A percentile compares a stretch with the other conserved stretches of the same genome.
Conservation (phyloP, 495 filamentous ascomycete genomes). For the Podospora pseudoanserina region DNA sequence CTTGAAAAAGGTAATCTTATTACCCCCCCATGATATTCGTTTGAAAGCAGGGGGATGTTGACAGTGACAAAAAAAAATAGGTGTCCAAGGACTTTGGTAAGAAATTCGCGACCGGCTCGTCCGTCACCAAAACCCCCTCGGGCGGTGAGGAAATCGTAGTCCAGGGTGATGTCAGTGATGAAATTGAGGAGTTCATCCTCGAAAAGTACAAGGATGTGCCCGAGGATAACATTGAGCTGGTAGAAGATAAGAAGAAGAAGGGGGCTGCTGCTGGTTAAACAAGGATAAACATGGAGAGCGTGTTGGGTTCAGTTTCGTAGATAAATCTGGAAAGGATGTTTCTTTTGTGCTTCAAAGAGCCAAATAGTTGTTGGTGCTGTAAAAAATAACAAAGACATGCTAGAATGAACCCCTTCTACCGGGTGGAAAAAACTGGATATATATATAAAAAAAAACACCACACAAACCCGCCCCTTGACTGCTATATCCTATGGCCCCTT, state of each 20-base stretch:
- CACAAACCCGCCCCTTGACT: background rate
- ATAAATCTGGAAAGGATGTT: background rate
- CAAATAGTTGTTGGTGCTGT: background rate
- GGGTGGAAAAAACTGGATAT: background rate
- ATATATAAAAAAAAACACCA: background rate
- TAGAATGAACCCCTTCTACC: background rate
- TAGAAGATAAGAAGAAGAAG: slow-evolving; percentile 89
- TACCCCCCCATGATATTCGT: background rate
- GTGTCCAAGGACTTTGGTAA: slow-evolving; percentile 80
- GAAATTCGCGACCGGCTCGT: slow-evolving; percentile 91
- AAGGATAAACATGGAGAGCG: background rate
- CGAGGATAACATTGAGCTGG: slow-evolving; percentile 87
- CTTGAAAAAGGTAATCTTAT: slow-evolving; percentile 68
- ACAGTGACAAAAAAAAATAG: slow-evolving; percentile 33
- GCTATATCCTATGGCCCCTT: background rate
- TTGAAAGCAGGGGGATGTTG: background rate
- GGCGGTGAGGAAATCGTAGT: slow-evolving; percentile 96
- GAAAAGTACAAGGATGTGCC: slow-evolving; percentile 83
- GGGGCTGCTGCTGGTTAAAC: slow-evolving; percentile 25
- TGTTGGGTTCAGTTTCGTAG: background rate
- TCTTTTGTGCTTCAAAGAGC: background rate
- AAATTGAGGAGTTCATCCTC: slow-evolving; percentile 84
- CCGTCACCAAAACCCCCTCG: slow-evolving; percentile 79
- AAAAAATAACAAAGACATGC: background rate
- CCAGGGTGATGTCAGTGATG: slow-evolving; percentile 93